Conservation (phyloP, 768 basidiomycete genomes). For the Russula foetens region DNA sequence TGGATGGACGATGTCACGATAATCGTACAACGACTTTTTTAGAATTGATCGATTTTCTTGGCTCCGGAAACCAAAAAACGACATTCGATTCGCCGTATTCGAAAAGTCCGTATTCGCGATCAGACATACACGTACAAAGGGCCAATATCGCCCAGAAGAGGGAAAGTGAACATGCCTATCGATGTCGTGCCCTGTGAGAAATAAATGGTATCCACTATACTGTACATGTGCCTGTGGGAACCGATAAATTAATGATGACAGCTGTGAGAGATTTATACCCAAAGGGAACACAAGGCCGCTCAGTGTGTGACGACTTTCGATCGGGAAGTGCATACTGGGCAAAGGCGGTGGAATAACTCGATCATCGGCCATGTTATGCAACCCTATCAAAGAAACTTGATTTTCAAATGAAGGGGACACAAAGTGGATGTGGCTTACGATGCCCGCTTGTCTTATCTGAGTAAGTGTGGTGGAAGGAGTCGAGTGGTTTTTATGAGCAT, state of each 20-base stretch:
- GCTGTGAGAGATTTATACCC: conserved; percentile 3
- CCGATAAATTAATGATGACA: conserved; percentile 15
- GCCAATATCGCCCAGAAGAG: neutral
- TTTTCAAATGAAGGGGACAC: neutral
- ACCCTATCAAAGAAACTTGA: conserved; percentile 33
- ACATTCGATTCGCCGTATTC: neutral
- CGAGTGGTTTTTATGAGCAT: conserved; percentile 53
- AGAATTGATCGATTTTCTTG: neutral
- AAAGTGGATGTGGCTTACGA: conserved; percentile 36
- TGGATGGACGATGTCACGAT: conserved; percentile 47
- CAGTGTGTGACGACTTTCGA: conserved; percentile 26
- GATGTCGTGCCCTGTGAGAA: conserved; percentile 6
- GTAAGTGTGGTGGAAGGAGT: conserved; percentile 46
- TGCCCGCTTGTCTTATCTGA: conserved; percentile 48
- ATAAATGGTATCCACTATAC: conserved; percentile 19
- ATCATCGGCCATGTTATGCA: conserved; percentile 68
- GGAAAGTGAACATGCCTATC: conserved; percentile 10
- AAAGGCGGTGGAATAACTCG: conserved; percentile 55
- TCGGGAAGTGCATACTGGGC: conserved; percentile 44
- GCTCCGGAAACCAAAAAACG: neutral
- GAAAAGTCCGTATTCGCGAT: neutral
- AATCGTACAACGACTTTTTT: conserved; percentile 33
- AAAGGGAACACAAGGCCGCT: conserved; percentile 19
- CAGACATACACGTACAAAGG: conserved; percentile 7
- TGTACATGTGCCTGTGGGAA: conserved; percentile 16